Evolutionary conservation across 345 rosid genomes (phyloP), one percentile per base, ranked within the genome.

Genomic region (Citrus glauca): DNA sequence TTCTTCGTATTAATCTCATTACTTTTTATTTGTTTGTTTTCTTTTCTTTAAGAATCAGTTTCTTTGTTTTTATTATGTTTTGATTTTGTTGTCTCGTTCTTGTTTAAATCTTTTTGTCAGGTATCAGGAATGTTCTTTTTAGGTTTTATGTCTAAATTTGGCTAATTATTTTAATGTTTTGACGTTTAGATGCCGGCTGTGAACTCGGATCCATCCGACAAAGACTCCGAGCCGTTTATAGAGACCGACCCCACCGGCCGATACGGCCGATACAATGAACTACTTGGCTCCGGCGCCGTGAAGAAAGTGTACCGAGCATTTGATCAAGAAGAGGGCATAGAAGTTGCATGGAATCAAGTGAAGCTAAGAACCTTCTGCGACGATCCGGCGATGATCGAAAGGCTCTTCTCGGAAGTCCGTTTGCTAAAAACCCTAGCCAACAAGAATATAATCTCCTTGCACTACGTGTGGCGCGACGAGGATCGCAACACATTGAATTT

Each of bases 291-390:
- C 5, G 96, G 97, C 1, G 92, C 97, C 1, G 92, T 91, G 19
- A 94, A 94, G 64, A 92, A 89, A 42, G 98, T 94, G 20, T 94
- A 94, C 84, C 84, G 98, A 0, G 97, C 97, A 19, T 94, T 94
- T 72, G 98, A 94, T 78, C 94, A 94, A 76, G 95, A 91, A 74
- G 95, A 94, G 79, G 98, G 97, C 42, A 91, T 92, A 9, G 98
- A 94, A 72, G 98, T 94, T 33, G 98, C 98, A 16, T 94, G 98
- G 98, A 92, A 94, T 79, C 97, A 94, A 81, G 97, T 92, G 32
- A 92, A 90, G 40, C 85, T 94, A 33, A 72, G 95, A 45, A 84
- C 80, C 70, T 86, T 92, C 70, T 81, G 81, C 1, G 68, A 86
- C 71, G 94, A 92, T 63, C 90, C 86, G 27, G 66, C 90, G 8